Conservation (phyloP, 257 asterid genomes). For the Catharanthus roseus region DNA sequence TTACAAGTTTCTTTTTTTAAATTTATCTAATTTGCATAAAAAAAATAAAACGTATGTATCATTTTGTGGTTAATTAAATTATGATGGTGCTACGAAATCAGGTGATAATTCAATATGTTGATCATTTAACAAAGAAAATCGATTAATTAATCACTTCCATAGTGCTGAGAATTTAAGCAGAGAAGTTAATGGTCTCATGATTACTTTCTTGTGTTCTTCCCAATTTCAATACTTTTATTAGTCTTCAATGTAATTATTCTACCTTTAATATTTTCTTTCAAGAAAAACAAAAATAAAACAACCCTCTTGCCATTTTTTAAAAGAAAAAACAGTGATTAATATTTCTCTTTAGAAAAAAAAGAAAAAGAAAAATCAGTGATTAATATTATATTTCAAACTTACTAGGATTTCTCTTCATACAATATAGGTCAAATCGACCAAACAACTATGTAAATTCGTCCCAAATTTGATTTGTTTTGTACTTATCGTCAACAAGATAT, state of each 20-base stretch:
- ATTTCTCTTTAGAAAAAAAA: no score
- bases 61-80: no score
- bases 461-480: not conserved
- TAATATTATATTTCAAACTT: not conserved
- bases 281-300: no score
- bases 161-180: not conserved
- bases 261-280: no score
- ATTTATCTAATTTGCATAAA: no score
- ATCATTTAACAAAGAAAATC: not conserved
- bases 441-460: constrained; percentile 6
- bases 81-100: no score
- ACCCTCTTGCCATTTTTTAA: not conserved
- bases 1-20: no score
- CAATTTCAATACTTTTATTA: not conserved
- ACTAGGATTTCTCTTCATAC: constrained; percentile 6
- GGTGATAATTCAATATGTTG: no score
- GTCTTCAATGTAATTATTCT: constrained; percentile 8
- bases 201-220: not conserved
- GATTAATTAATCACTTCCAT: not conserved
- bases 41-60: no score
- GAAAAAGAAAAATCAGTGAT: no score
- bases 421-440: constrained; percentile 9
- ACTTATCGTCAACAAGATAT: not conserved
- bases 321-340: not conserved
- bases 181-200: not conserved